Evolutionary conservation across 768 basidiomycete species (phyloP).

Genomic region (Sporobolomyces roseus): DNA sequence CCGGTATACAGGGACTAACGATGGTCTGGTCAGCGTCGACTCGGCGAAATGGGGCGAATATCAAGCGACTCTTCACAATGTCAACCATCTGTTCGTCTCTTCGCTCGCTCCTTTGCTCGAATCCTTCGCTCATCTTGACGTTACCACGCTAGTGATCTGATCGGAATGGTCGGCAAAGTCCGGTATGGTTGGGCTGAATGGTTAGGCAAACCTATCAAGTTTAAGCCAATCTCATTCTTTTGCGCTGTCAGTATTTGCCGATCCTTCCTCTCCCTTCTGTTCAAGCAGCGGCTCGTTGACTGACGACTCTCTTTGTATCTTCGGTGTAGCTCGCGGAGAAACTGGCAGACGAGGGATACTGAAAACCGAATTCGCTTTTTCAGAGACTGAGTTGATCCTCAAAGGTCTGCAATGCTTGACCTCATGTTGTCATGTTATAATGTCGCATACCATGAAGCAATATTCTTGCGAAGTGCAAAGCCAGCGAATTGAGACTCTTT

Average conservation of each 20-base stretch:
- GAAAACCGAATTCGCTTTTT: too few species aligned
- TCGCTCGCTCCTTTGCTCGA: too few species aligned
- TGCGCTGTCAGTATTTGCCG: constrained; percentile 50
- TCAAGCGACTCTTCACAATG: constrained; percentile 81
- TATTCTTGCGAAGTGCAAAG: too few species aligned
- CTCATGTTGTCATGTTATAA: too few species aligned
- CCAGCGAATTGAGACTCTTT: too few species aligned
- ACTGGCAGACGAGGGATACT: constrained; percentile 36
- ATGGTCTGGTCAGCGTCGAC: constrained; percentile 83
- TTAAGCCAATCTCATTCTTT: constrained; percentile 88
- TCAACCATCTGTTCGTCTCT: constrained; percentile 65
- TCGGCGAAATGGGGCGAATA: constrained; percentile 94
- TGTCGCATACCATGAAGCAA: too few species aligned
- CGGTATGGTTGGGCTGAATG: constrained; percentile 85
- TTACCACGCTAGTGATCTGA: too few species aligned
- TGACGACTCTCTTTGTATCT: not conserved
- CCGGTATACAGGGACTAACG: constrained; percentile 88
- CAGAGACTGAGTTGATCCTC: too few species aligned
- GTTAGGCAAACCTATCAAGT: constrained; percentile 81
- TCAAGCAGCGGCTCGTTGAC: not conserved
- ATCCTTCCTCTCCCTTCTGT: not conserved
- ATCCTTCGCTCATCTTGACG: not conserved
- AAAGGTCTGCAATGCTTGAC: too few species aligned
- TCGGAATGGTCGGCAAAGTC: constrained; percentile 89
- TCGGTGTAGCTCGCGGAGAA: constrained; percentile 20